Evolutionary conservation across 371 early-diverging fungal species (phyloP).

Genomic region (Syncephalastrum racemosum): DNA sequence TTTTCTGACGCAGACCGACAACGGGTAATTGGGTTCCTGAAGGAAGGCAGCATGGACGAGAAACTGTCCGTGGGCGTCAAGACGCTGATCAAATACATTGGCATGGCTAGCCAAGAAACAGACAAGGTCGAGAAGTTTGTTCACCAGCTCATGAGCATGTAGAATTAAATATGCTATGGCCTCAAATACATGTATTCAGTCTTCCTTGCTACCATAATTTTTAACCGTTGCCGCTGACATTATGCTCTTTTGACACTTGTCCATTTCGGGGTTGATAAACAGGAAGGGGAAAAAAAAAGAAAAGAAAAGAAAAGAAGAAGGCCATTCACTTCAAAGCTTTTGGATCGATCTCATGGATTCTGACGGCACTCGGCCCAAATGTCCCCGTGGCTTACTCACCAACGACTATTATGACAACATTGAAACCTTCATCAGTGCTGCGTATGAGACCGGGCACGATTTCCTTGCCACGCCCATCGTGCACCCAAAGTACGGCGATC

Average conservation of each 20-base stretch:
- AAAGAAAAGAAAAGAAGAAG: too few relatives aligned
- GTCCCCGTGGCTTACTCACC: constrained; percentile 26
- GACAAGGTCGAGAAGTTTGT: constrained; percentile 66
- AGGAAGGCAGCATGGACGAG: constrained; percentile 53
- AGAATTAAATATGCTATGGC: not conserved
- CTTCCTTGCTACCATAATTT: too few relatives aligned
- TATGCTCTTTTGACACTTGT: not conserved
- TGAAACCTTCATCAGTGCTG: constrained; percentile 38
- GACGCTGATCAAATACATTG: constrained; percentile 84
- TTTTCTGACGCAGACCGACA: constrained; percentile 64
- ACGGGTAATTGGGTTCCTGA: constrained; percentile 54
- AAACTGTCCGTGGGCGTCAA: constrained; percentile 87
- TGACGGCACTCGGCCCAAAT: not conserved
- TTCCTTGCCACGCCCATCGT: constrained; percentile 63
- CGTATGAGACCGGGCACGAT: constrained; percentile 55
- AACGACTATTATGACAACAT: constrained; percentile 38
- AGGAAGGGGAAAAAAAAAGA: too few relatives aligned
- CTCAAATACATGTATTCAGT: too few relatives aligned
- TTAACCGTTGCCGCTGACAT: not conserved
- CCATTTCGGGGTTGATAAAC: not conserved
- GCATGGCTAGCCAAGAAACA: constrained; percentile 86
- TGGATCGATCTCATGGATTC: too few relatives aligned
- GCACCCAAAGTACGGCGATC: constrained; percentile 41
- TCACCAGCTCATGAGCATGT: constrained; percentile 41
- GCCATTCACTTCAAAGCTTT: too few relatives aligned